Conservation (phyloP, 1,284 basidiomycete species). For the Moniliella sp. region DNA sequence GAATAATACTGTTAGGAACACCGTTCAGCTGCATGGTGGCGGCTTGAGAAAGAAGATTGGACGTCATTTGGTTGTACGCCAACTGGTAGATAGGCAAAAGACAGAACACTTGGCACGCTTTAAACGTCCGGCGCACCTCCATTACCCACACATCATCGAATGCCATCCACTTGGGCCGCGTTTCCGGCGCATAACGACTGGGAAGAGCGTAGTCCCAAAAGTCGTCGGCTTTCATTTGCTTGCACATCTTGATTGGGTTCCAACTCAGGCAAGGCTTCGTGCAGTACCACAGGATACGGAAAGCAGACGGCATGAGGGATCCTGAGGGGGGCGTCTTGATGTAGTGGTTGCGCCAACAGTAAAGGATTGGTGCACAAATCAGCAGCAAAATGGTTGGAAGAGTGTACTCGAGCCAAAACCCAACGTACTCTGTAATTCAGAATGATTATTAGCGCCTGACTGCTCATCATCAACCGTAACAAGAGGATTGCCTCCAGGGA, state of each 20-base stretch:
- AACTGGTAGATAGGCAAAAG: slow-evolving; percentile 44
- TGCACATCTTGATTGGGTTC: slow-evolving; percentile 35
- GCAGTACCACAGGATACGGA: slow-evolving; percentile 24
- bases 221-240: no score
- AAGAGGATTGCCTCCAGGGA: no score
- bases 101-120: slow-evolving; percentile 60
- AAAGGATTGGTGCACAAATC: slow-evolving; percentile 46
- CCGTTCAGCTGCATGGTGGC: slow-evolving; percentile 43
- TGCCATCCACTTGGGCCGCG: slow-evolving; percentile 35
- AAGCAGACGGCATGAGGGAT: slow-evolving; percentile 50
- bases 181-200: slow-evolving; percentile 32
- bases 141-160: slow-evolving; percentile 49
- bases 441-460: no score
- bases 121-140: slow-evolving; percentile 57
- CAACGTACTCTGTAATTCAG: slow-evolving; percentile 35
- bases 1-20: slow-evolving; percentile 54
- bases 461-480: no score
- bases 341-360: slow-evolving; percentile 48
- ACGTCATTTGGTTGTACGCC: slow-evolving; percentile 36
- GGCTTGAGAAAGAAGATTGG: slow-evolving; percentile 45
- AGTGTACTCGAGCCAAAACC: slow-evolving; percentile 36
- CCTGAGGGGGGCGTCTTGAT: slow-evolving; percentile 49
- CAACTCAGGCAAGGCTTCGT: slow-evolving; percentile 31
- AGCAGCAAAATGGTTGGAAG: slow-evolving; percentile 37
- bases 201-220: slow-evolving; percentile 57